These are phyloP conservation scores for Boletus patriciae DNA, from an alignment of 768 basidiomycete species.

Conservation along the genomic window DNA sequence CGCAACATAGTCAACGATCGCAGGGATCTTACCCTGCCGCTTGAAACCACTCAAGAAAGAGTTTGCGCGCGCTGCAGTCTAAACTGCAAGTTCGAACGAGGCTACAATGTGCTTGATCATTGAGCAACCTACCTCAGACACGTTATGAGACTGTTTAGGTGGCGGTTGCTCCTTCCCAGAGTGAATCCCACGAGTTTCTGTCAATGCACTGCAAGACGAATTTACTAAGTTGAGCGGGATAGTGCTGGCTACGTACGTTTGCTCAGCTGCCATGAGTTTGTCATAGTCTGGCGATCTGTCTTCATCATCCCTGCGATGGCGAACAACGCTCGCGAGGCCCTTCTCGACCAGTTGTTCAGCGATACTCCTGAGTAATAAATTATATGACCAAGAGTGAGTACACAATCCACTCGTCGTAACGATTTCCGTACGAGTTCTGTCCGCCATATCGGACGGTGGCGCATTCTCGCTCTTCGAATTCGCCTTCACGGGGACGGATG, in stretches of 20 bases:
- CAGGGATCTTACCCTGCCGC: constrained; percentile 78
- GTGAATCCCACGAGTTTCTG: constrained; percentile 83
- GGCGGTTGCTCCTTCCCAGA: constrained; percentile 85
- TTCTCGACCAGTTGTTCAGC: constrained; percentile 94
- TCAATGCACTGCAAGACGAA: constrained; percentile 56
- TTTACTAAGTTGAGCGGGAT: neutral
- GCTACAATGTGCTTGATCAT: neutral
- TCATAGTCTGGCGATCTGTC: constrained; percentile 95
- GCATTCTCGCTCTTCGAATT: constrained; percentile 91
- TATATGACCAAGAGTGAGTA: constrained; percentile 5
- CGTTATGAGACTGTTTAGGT: constrained; percentile 81
- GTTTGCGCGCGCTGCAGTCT: constrained; percentile 72
- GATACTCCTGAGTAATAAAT: constrained; percentile 60
- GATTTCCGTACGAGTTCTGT: constrained; percentile 63
- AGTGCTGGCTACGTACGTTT: constrained; percentile 58
- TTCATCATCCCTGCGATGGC: constrained; percentile 94
- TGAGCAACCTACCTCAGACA: constrained; percentile 70
- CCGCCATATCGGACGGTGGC: constrained; percentile 85
- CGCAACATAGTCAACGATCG: constrained; percentile 90
- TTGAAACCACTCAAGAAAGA: constrained; percentile 93
- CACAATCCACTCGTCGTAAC: neutral
- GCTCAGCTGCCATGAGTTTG: constrained; percentile 93
- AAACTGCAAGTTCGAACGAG: constrained; percentile 4
- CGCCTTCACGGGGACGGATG: constrained; percentile 86
- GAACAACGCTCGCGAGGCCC: constrained; percentile 84